Conservation (phyloP, 805 yeast genomes). For the Wickerhamiella australiensis region DNA sequence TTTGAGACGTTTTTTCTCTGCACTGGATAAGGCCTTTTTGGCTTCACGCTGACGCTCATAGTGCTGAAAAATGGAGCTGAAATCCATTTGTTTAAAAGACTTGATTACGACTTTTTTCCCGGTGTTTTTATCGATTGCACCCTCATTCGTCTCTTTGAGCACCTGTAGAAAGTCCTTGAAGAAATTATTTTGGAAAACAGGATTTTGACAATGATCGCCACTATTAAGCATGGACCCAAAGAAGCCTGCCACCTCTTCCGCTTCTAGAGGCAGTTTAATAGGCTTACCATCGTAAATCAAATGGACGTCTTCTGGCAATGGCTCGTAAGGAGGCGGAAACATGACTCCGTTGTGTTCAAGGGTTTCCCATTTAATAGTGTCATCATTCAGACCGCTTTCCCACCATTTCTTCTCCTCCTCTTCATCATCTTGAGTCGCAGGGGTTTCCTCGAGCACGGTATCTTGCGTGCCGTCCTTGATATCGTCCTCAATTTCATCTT, state of each 20-base stretch:
- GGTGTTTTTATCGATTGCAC: constrained; percentile 34
- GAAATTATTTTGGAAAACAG: constrained; percentile 76
- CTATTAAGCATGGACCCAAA: constrained; percentile 72
- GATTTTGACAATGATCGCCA: constrained; percentile 71
- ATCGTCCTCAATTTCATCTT: constrained; percentile 13
- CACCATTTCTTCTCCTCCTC: constrained; percentile 41
- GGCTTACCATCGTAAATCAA: constrained; percentile 65
- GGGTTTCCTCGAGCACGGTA: background rate
- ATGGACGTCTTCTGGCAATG: constrained; percentile 66
- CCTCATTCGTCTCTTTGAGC: constrained; percentile 50
- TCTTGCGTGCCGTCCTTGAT: constrained; percentile 4
- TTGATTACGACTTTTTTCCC: constrained; percentile 34
- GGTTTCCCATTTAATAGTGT: constrained; percentile 72
- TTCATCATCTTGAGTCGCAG: constrained; percentile 1
- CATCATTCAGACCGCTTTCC: constrained; percentile 60
- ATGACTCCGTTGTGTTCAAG: constrained; percentile 82
- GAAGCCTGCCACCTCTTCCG: constrained; percentile 95
- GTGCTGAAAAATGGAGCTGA: constrained; percentile 56
- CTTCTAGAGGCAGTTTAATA: constrained; percentile 60
- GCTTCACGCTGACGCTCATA: constrained; percentile 60
- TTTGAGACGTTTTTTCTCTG: constrained; percentile 65
- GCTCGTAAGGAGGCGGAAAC: constrained; percentile 86
- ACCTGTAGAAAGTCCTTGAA: constrained; percentile 66
- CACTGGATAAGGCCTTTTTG: constrained; percentile 53
- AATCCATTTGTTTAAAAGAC: constrained; percentile 63